Evolutionary conservation across 352 stramenopile genomes (phyloP).

Genomic region (Globisporangium echinulatum): DNA sequence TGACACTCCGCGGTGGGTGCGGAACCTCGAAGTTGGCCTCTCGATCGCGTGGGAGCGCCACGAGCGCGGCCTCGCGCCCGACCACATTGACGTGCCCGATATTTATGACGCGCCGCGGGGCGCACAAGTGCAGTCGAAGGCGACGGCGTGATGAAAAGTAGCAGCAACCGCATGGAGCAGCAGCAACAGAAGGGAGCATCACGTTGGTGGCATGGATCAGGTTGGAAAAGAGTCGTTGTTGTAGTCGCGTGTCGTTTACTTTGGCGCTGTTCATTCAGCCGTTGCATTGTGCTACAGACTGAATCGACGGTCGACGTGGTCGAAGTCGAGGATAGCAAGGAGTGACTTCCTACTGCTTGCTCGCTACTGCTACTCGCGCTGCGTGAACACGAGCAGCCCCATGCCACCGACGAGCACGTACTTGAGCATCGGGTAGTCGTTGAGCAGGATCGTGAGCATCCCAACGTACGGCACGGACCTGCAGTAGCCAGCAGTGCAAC

Average conservation of each 20-base stretch:
- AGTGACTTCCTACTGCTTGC: background rate
- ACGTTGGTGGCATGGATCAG: too few relatives aligned
- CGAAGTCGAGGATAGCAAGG: too few relatives aligned
- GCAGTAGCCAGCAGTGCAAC: background rate
- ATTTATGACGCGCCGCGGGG: slow-evolving; percentile 41
- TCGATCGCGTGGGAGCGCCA: slow-evolving; percentile 65
- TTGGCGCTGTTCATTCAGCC: too few relatives aligned
- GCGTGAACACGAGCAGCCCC: slow-evolving; percentile 75
- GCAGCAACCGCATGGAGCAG: background rate
- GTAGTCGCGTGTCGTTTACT: too few relatives aligned
- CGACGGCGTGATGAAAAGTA: too few relatives aligned
- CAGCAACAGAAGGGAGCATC: too few relatives aligned
- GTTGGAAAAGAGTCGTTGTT: too few relatives aligned
- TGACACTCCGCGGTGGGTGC: slow-evolving; percentile 71
- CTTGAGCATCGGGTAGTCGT: slow-evolving; percentile 98
- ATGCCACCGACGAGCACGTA: slow-evolving; percentile 73
- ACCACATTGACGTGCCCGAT: slow-evolving; percentile 82
- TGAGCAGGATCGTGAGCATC: slow-evolving; percentile 99
- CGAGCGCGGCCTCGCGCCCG: slow-evolving; percentile 48
- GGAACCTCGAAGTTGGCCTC: slow-evolving; percentile 82
- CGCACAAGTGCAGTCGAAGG: background rate
- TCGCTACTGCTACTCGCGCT: slow-evolving; percentile 43
- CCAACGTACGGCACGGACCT: slow-evolving; percentile 96
- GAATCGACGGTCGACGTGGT: too few relatives aligned
- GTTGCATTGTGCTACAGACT: too few relatives aligned